Evolutionary conservation across 2,329 filamentous ascomycete genomes (phyloP), one percentile per base, ranked within the genome.

Genomic region (Cladobotryum protrusum): DNA sequence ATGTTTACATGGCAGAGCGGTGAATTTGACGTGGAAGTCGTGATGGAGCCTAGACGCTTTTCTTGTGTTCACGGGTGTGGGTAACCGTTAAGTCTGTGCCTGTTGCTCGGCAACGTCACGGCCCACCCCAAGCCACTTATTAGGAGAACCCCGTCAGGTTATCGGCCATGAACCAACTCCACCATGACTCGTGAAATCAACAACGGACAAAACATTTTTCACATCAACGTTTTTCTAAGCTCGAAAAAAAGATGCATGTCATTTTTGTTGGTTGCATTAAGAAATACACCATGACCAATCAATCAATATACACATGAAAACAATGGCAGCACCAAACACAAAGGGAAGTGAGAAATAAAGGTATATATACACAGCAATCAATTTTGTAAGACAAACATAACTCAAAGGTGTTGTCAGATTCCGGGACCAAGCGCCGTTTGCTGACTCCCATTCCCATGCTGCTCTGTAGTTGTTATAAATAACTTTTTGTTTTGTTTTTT

Each of bases 1-100:
- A 52, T 50, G 46, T 57, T 58, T 50, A 57, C 61, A 66, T 65
- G 53, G 54, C 56, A 56, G 50, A 52, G 50, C 55, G 52, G 53
- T 59, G 55, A 53, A 49, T 48, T 46, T 54, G 44, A 33, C 45
- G 39, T 33, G 51, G 43, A 39, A 50, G 41, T 50, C 41, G 44
- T 53, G 33, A 20, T 41, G 44, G 34, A 48, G 48, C 42, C 19
- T 32, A 36, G 41, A 37, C 33, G 34, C 19, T 48, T 52, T 56
- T 55, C 53, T 55, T 55, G 47, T 55, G 45, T 29, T 29, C 24
- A 29, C 40, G 44, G 37, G 13, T 32, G 49, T 51, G 49, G 44
- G 24, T 45, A 40, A 37, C 13, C 24, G 49, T 19, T 15, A 33
- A 29, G 24, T 29, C 24, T 37, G 29, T 40, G 32, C 9, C 15